A percentile compares a stretch with the other conserved stretches of the same genome.
Evolutionary conservation across 2,329 filamentous ascomycete genomes (phyloP).

Genomic region (Stemphylium lycopersici): DNA sequence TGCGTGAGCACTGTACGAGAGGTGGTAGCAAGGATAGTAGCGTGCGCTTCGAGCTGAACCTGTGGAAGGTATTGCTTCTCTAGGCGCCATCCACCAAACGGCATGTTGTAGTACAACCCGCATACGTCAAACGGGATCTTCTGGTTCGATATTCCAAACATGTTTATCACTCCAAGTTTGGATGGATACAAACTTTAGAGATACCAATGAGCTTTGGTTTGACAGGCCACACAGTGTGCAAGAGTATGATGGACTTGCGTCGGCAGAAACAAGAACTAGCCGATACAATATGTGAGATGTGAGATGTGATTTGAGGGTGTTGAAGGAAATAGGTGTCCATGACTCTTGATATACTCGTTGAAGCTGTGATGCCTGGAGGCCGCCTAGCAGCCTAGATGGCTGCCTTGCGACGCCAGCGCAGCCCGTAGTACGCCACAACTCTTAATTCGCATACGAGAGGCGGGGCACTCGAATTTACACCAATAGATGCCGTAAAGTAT

Average conservation of each 20-base stretch:
- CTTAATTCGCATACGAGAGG: slow-evolving; percentile 1
- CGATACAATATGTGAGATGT: not conserved
- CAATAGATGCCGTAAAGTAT: slow-evolving; percentile 4
- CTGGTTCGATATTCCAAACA: not conserved
- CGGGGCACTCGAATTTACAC: not conserved
- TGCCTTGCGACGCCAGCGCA: slow-evolving; percentile 14
- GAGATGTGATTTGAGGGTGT: not conserved
- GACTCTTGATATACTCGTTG: not conserved
- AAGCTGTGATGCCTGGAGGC: slow-evolving; percentile 14
- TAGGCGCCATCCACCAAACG: not conserved
- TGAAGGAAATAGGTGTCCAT: not conserved
- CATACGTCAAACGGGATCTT: slow-evolving; percentile 21
- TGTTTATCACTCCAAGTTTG: not conserved
- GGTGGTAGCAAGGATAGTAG: slow-evolving; percentile 64
- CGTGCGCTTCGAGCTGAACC: slow-evolving; percentile 62
- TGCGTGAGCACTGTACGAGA: slow-evolving; percentile 61
- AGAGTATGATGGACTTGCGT: not conserved
- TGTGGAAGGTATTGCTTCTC: slow-evolving; percentile 60
- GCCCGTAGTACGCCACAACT: slow-evolving; percentile 13
- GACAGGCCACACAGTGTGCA: not conserved
- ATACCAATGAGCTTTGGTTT: too few species aligned
- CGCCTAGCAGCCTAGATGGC: slow-evolving; percentile 7
- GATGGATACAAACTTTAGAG: not conserved
- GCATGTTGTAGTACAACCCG: slow-evolving; percentile 39
- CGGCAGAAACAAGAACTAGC: not conserved